Evolutionary conservation across 768 basidiomycete species (phyloP).

Genomic region (Neoboletus subvelutipes): DNA sequence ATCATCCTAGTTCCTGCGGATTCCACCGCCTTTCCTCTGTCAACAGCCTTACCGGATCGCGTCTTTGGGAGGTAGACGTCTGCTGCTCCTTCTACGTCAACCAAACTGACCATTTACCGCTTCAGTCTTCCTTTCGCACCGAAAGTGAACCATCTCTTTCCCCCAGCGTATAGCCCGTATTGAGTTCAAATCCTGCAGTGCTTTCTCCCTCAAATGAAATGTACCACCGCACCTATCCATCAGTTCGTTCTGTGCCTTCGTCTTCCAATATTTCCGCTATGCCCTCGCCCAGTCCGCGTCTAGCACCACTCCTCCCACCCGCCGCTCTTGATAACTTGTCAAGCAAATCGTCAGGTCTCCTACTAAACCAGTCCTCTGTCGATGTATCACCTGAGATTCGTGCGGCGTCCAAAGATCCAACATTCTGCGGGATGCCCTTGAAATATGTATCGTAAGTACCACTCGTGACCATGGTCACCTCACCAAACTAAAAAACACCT

Average conservation of each 20-base stretch:
- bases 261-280: slow-evolving; percentile 25
- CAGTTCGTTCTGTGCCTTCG: slow-evolving; percentile 54
- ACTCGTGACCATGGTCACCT: neutral
- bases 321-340: slow-evolving; percentile 42
- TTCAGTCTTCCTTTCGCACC: neutral
- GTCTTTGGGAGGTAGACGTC: slow-evolving; percentile 10
- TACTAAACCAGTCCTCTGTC: slow-evolving; percentile 35
- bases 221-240: slow-evolving; percentile 61
- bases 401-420: slow-evolving; percentile 38
- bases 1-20: slow-evolving; percentile 1
- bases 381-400: slow-evolving; percentile 34
- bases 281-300: slow-evolving; percentile 37
- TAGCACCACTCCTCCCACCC: slow-evolving; percentile 53
- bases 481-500: slow-evolving; percentile 6
- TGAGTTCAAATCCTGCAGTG: slow-evolving; percentile 25
- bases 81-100: neutral
- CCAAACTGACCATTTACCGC: neutral
- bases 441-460: slow-evolving; percentile 77
- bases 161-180: slow-evolving; percentile 5
- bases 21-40: slow-evolving; percentile 4
- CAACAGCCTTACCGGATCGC: slow-evolving; percentile 9
- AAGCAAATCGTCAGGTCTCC: slow-evolving; percentile 38
- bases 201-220: slow-evolving; percentile 47
- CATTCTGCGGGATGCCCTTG: slow-evolving; percentile 67
- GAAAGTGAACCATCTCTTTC: slow-evolving; percentile 23